Evolutionary conservation across 2,329 filamentous ascomycete genomes (phyloP).

Genomic region (Ceratocystis albifundus): DNA sequence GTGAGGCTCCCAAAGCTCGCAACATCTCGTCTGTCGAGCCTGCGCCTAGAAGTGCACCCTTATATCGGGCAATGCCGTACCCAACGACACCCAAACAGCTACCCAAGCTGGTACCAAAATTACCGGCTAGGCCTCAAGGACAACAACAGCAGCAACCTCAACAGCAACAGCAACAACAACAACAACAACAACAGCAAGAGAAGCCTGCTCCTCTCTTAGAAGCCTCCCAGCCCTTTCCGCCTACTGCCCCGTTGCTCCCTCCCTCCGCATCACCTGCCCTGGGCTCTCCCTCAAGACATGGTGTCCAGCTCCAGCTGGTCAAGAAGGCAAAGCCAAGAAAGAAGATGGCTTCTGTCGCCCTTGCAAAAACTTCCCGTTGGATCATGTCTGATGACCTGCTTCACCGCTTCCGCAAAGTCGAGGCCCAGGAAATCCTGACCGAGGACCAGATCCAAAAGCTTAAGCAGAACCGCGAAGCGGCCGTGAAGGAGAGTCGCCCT

Average conservation of each 20-base stretch:
- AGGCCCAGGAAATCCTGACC: conserved; percentile 49
- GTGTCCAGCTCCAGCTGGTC: conserved; percentile 1
- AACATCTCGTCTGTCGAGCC: conserved; percentile 1
- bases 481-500: background rate
- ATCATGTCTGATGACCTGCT: conserved; percentile 45
- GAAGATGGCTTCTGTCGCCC: conserved; percentile 1
- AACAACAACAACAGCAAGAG: conserved; percentile 3
- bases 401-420: conserved; percentile 43
- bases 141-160: background rate
- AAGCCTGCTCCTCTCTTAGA: background rate
- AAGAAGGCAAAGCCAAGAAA: conserved; percentile 20
- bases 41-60: conserved; percentile 19
- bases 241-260: conserved; percentile 10
- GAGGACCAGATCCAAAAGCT: conserved; percentile 41
- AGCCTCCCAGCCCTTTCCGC: conserved; percentile 13
- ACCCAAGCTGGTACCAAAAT: background rate
- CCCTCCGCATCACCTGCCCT: background rate
- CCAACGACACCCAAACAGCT: background rate
- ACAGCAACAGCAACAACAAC: background rate
- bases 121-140: background rate
- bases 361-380: conserved; percentile 35
- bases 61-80: conserved; percentile 13
- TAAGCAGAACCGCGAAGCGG: conserved; percentile 30
- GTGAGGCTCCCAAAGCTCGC: conserved; percentile 13
- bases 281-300: background rate